phyloP scores from a whole-genome alignment of 805 yeast species.

The Yamadazyma sp. region DNA sequence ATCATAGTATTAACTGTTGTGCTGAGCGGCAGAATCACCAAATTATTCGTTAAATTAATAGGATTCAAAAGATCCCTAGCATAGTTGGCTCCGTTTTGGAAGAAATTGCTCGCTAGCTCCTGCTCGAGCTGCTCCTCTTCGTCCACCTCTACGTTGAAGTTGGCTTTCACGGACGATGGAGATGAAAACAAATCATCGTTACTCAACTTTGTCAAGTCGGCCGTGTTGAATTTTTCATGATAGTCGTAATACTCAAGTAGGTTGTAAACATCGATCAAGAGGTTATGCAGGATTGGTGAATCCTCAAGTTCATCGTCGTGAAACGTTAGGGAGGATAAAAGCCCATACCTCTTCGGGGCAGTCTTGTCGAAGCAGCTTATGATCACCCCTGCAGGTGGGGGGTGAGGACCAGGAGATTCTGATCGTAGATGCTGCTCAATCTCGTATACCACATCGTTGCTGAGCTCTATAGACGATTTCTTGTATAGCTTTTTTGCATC shows the following conservation, averaged over 20 bases:
- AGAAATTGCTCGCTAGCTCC: slow-evolving; percentile 9
- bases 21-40: slow-evolving; percentile 39
- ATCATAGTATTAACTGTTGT: slow-evolving; percentile 36
- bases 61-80: slow-evolving; percentile 36
- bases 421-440: slow-evolving; percentile 19
- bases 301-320: slow-evolving; percentile 7
- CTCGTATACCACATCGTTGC: slow-evolving; percentile 17
- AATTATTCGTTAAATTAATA: slow-evolving; percentile 31
- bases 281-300: slow-evolving; percentile 8
- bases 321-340: slow-evolving; percentile 19
- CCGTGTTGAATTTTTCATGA: slow-evolving; percentile 24
- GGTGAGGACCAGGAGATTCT: slow-evolving; percentile 1
- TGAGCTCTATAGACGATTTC: slow-evolving; percentile 27
- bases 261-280: slow-evolving; percentile 26
- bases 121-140: slow-evolving; percentile 8
- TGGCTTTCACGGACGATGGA: slow-evolving; percentile 13
- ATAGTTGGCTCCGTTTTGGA: slow-evolving; percentile 14
- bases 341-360: slow-evolving; percentile 33
- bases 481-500: slow-evolving; percentile 20
- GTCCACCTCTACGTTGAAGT: slow-evolving; percentile 12
- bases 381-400: slow-evolving; percentile 28
- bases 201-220: slow-evolving; percentile 18
- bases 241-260: slow-evolving; percentile 33
- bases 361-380: slow-evolving; percentile 27
- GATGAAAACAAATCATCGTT: slow-evolving; percentile 18